Conservation (phyloP, 202 grass and related monocot species). For the Digitaria exilis region DNA sequence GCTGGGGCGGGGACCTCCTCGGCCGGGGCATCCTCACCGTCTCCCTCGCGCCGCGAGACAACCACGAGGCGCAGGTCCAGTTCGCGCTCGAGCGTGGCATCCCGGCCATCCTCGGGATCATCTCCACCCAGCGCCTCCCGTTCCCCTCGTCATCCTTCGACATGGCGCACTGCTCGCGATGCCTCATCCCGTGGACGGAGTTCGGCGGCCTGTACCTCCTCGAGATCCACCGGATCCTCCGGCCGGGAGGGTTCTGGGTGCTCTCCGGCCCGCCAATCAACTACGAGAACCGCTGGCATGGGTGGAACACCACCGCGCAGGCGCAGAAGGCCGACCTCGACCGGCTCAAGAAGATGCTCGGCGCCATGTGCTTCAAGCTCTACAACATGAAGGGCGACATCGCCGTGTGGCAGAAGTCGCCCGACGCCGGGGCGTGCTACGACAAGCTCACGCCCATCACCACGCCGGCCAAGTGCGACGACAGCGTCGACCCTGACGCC, state of each 20-base stretch:
- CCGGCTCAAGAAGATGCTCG: conserved; percentile 65
- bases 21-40: conserved; percentile 68
- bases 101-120: conserved; percentile 95
- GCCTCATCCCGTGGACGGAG: conserved; percentile 86
- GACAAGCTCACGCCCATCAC: conserved; percentile 69
- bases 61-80: conserved; percentile 99
- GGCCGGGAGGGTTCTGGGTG: conserved; percentile 92
- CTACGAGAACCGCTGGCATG: conserved; percentile 95
- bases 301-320: conserved; percentile 87
- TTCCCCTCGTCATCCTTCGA: conserved; percentile 80
- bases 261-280: conserved; percentile 96
- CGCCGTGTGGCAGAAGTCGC: conserved; percentile 85
- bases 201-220: conserved; percentile 89
- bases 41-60: conserved; percentile 89
- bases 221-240: conserved; percentile 84
- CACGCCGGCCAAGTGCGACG: conserved; percentile 79
- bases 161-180: conserved; percentile 93
- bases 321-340: conserved; percentile 83
- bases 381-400: conserved; percentile 90
- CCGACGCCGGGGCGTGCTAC: conserved; percentile 64
- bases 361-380: conserved; percentile 86
- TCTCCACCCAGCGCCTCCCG: conserved; percentile 94
- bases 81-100: conserved; percentile 98
- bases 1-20: conserved; percentile 94
- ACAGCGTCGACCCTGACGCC: conserved; percentile 82